Base-by-base conservation (phyloP, 2,329 filamentous ascomycete genomes). In the Juglanconis juglandina region DNA sequence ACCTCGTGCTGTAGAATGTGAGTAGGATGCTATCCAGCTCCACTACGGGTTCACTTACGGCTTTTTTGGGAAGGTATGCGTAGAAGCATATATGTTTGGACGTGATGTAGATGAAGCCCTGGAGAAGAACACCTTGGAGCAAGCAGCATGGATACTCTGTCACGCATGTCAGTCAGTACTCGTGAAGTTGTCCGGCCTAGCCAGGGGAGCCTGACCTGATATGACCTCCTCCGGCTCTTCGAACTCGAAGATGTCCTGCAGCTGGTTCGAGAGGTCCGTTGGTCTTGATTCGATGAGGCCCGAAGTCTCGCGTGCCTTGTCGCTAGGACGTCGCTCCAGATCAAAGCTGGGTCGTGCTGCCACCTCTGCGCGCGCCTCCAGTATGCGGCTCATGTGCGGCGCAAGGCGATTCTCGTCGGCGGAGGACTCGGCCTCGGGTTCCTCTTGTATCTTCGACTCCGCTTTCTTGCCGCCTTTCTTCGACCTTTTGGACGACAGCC, bases 81-180 rank as follows among this genome's bases (percentile, higher is more conserved):
- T 97, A 98, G 73, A 98, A 99, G 76, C 93, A 97, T 63, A 98
- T 90, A 71, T 99, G 95, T 67, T 88, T 90, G 63, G 89, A 82
- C 0, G 95, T 98, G 69, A 99, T 91, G 76, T 98, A 98, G 83
- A 99, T 88, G 72, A 95, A 97, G 5, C 95, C 95, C 71, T 97
- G 92, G 8, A 98, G 82, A 35, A 98, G 79, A 49, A 96, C 92
- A 70, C 90, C 96, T 72, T 97, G 92, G 39, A 98, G 77, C 44
- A 98, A 78, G 87, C 92, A 97, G 76, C 94, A 98, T 8, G 92
- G 90, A 71, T 96, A 97, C 77, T 98, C 94, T 86, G 72, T 41
- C 52, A 4, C 5, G 9, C 2, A 34, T 14, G 60, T 70, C 62
- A 66, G 64, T 70, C 62, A 66, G 64, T 55, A 53, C 44, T 55